Conservation (phyloP, 176 grass and related monocot species). For the bread wheat (Triticum aestivum) region DNA sequence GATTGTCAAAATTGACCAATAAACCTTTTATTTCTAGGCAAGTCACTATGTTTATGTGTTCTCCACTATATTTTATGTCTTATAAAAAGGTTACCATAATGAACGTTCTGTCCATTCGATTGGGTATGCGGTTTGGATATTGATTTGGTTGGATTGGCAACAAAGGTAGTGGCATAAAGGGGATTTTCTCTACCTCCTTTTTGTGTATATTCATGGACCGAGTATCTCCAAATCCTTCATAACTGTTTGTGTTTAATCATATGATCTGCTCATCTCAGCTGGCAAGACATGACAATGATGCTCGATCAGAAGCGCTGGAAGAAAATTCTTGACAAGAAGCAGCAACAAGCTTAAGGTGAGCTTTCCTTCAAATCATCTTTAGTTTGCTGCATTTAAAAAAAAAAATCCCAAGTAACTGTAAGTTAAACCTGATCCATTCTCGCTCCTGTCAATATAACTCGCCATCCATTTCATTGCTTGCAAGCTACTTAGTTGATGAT, state of each 20-base stretch:
- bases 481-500: neutral
- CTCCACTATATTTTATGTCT: neutral
- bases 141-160: neutral
- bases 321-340: slow-evolving; percentile 50
- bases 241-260: neutral
- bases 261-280: slow-evolving; percentile 27
- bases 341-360: slow-evolving; percentile 45
- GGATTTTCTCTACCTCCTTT: neutral
- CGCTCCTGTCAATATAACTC: neutral
- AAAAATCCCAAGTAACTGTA: neutral
- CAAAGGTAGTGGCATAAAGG: neutral
- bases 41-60: neutral
- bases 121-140: neutral
- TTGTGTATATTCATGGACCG: neutral
- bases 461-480: neutral
- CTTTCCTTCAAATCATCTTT: neutral
- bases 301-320: slow-evolving; percentile 54
- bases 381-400: neutral
- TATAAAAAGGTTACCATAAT: neutral
- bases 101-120: neutral
- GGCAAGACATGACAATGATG: slow-evolving; percentile 48
- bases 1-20: neutral
- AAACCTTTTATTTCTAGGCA: neutral
- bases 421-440: neutral
- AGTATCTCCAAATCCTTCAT: neutral